Conservation (phyloP, 2,329 filamentous ascomycete species). For the Ophiostoma fasciatum region DNA sequence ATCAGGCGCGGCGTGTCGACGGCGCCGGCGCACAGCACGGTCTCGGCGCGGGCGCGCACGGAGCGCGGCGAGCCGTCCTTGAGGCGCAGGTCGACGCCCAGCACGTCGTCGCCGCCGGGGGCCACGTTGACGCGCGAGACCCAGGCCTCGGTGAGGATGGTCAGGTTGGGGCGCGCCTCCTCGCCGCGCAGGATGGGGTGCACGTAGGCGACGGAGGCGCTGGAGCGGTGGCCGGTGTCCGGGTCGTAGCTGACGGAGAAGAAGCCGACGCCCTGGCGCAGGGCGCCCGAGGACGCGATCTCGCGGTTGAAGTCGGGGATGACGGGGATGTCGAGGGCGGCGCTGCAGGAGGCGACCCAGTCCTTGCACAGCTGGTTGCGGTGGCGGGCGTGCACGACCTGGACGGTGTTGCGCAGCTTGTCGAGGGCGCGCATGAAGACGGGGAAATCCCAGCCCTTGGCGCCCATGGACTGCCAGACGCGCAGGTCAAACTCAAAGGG, state of each 20-base stretch:
- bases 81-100: slow-evolving; percentile 54
- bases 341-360: slow-evolving; percentile 71
- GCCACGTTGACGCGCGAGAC: slow-evolving; percentile 67
- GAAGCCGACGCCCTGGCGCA: slow-evolving; percentile 71
- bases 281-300: slow-evolving; percentile 56
- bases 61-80: slow-evolving; percentile 33
- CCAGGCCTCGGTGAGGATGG: slow-evolving; percentile 76
- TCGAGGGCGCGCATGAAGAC: slow-evolving; percentile 70
- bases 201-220: slow-evolving; percentile 81
- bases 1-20: slow-evolving; percentile 63
- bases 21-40: slow-evolving; percentile 64
- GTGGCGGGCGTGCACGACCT: slow-evolving; percentile 73
- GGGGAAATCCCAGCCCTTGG: slow-evolving; percentile 75
- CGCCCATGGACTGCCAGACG: slow-evolving; percentile 70
- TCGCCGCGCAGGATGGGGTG: slow-evolving; percentile 77
- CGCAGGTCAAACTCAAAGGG: slow-evolving; percentile 81
- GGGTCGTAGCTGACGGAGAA: slow-evolving; percentile 88
- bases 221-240: slow-evolving; percentile 70
- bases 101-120: slow-evolving; percentile 43
- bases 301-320: slow-evolving; percentile 77
- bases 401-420: slow-evolving; percentile 77
- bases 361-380: slow-evolving; percentile 84
- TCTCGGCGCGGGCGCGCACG: slow-evolving; percentile 57
- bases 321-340: slow-evolving; percentile 64
- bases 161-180: slow-evolving; percentile 71